These are phyloP conservation scores for Aspergillus melleus DNA, from an alignment of 2,329 filamentous ascomycete genomes.

Conservation along the genomic window DNA sequence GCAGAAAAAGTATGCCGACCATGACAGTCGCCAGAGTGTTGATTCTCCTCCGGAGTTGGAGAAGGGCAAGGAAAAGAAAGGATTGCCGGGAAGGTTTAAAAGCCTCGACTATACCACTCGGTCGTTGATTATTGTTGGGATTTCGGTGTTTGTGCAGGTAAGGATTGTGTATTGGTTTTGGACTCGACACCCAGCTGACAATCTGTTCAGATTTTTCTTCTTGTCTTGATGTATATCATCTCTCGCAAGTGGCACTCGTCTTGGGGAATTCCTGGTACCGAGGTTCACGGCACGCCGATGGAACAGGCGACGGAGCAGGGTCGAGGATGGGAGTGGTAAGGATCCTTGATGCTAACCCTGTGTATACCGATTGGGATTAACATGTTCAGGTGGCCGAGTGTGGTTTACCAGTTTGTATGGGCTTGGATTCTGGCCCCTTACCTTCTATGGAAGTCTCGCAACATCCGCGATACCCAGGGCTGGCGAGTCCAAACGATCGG, in stretches of 20 bases:
- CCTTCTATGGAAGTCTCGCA: conserved; percentile 60
- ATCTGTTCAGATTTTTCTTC: conserved; percentile 54
- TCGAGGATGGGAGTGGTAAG: conserved; percentile 64
- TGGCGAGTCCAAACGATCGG: conserved; percentile 65
- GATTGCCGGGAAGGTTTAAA: conserved; percentile 24
- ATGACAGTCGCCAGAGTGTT: conserved; percentile 7
- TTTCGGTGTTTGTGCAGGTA: conserved; percentile 61
- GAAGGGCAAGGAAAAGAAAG: conserved; percentile 8
- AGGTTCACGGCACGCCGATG: conserved; percentile 49
- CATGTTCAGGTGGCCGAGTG: conserved; percentile 15
- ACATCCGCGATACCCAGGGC: conserved; percentile 64
- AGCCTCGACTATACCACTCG: conserved; percentile 27
- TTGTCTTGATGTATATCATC: conserved; percentile 61
- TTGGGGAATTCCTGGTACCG: conserved; percentile 51
- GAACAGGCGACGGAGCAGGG: conserved; percentile 42
- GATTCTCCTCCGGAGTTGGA: neutral
- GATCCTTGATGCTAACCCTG: neutral
- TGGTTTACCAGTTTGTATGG: conserved; percentile 35
- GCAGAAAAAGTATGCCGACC: conserved; percentile 49
- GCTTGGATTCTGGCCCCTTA: conserved; percentile 22
- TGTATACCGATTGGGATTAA: neutral
- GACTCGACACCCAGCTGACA: no score
- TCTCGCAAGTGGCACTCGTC: conserved; percentile 65
- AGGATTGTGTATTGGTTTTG: neutral
- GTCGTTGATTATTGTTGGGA: conserved; percentile 44